These are phyloP conservation scores for Aspergillus mulundensis DNA, from an alignment of 495 filamentous ascomycete species.

Conservation along the genomic window DNA sequence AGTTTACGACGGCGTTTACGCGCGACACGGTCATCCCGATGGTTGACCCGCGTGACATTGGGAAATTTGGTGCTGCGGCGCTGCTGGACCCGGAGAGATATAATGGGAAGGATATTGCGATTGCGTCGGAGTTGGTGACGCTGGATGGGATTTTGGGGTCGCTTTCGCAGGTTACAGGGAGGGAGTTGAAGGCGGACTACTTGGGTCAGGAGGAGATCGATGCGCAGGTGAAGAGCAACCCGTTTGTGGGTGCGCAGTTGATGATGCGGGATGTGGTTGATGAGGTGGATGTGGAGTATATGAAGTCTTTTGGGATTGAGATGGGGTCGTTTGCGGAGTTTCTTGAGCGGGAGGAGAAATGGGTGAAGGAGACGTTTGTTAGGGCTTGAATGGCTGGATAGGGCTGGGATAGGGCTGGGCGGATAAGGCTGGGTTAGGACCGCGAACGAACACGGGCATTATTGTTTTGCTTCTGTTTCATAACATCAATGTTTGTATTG, in stretches of 20 bases:
- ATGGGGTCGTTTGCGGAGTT: slow-evolving; percentile 35
- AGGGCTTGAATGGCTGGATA: neutral
- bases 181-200: slow-evolving; percentile 29
- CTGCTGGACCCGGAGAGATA: slow-evolving; percentile 38
- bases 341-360: slow-evolving; percentile 33
- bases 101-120: slow-evolving; percentile 29
- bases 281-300: slow-evolving; percentile 33
- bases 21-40: slow-evolving; percentile 31
- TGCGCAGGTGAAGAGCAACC: slow-evolving; percentile 22
- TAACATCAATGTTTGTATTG: too few species aligned
- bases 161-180: slow-evolving; percentile 29
- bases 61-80: slow-evolving; percentile 40
- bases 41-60: slow-evolving; percentile 48
- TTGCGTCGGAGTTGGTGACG: slow-evolving; percentile 35
- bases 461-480: neutral
- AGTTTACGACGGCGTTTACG: slow-evolving; percentile 29
- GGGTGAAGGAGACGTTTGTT: slow-evolving; percentile 19
- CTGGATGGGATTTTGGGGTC: slow-evolving; percentile 27
- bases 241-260: slow-evolving; percentile 27
- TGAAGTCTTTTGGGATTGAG: slow-evolving; percentile 28
- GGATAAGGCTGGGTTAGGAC: too few species aligned
- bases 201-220: slow-evolving; percentile 37
- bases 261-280: slow-evolving; percentile 25
- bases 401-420: neutral
- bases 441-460: neutral